phyloP scores from a whole-genome alignment of 176 grass and related monocot species.

The Eleusine coracana region DNA sequence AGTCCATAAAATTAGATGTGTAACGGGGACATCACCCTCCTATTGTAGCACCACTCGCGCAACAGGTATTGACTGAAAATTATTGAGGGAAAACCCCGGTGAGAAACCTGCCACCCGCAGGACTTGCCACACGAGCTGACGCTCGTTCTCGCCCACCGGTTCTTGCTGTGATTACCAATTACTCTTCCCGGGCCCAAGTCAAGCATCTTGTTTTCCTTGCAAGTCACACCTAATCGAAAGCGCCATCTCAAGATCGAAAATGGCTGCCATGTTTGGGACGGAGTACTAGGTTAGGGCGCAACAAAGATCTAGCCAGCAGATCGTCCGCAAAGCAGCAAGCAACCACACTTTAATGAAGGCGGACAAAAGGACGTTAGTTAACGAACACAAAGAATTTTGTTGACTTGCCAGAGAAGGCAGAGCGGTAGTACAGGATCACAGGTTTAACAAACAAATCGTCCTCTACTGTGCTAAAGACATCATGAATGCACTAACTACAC shows the following conservation, averaged over 20 bases:
- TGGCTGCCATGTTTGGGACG: neutral
- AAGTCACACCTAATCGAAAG: constrained; percentile 45
- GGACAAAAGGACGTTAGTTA: constrained; percentile 28
- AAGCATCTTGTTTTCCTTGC: constrained; percentile 46
- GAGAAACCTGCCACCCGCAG: too few species aligned
- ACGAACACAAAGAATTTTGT: constrained; percentile 18
- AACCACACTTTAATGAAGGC: neutral
- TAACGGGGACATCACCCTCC: too few species aligned
- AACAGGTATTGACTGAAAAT: too few species aligned
- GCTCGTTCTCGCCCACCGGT: too few species aligned
- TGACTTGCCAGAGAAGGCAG: constrained; percentile 15
- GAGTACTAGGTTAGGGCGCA: neutral
- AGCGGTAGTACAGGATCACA: constrained; percentile 12
- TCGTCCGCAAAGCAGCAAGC: neutral
- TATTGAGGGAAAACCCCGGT: too few species aligned
- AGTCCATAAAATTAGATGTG: too few species aligned
- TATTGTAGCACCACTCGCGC: too few species aligned
- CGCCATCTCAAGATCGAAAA: neutral
- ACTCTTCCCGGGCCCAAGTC: neutral
- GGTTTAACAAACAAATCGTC: constrained; percentile 5
- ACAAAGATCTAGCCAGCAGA: neutral
- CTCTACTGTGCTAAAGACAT: constrained; percentile 6
- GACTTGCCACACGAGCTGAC: too few species aligned
- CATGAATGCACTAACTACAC: constrained; percentile 45
- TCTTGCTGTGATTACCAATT: constrained; percentile 24